Evolutionary conservation across 1,284 basidiomycete species (phyloP).

Genomic region (Malassezia dermatis): DNA sequence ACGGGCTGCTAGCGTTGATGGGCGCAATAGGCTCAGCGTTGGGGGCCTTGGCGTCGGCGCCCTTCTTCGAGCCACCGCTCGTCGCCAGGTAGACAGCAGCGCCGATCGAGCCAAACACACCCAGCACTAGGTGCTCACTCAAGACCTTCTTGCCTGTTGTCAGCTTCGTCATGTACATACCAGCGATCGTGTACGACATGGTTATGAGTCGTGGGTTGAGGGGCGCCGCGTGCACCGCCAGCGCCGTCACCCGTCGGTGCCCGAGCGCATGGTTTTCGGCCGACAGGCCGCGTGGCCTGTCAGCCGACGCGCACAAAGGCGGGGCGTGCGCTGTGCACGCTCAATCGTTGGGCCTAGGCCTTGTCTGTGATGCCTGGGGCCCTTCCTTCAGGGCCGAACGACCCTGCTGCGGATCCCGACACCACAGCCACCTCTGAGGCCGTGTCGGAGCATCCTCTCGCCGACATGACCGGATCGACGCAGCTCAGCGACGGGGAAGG

Average conservation of each 20-base stretch:
- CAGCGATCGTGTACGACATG: slow-evolving; percentile 44
- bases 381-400: not conserved
- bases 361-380: not conserved
- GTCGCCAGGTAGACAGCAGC: slow-evolving; percentile 18
- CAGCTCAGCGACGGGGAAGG: not conserved
- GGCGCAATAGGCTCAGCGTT: slow-evolving; percentile 12
- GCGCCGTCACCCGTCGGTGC: not conserved
- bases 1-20: not conserved
- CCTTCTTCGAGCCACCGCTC: slow-evolving; percentile 18
- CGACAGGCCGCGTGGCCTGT: not conserved
- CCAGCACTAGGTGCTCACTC: slow-evolving; percentile 43
- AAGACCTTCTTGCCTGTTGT: slow-evolving; percentile 32
- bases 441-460: not conserved
- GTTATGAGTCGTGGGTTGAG: not conserved
- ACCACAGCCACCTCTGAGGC: not conserved
- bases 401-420: not conserved
- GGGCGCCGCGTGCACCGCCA: not conserved
- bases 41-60: slow-evolving; percentile 18
- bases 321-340: not conserved
- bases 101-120: slow-evolving; percentile 30
- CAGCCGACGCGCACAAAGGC: not conserved
- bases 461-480: not conserved
- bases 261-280: slow-evolving; percentile 1
- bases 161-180: slow-evolving; percentile 18
- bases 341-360: not conserved